Percentiles rank a stretch among this genome's conserved stretches.
phyloP scores from a whole-genome alignment of 2,329 filamentous ascomycete genomes.

The Cadophora sp. region DNA sequence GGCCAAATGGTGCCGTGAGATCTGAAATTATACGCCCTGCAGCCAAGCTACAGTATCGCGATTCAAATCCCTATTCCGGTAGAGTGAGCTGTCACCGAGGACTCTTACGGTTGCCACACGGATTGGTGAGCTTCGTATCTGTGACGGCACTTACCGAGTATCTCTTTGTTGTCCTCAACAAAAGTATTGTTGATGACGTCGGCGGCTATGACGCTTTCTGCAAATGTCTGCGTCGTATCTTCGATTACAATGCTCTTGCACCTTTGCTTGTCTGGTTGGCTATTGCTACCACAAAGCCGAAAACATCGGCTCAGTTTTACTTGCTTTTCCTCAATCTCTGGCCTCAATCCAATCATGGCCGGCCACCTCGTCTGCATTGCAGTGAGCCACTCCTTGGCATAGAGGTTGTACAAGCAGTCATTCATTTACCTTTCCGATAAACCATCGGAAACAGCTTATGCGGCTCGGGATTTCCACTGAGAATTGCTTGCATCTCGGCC shows the following conservation, averaged over 20 bases:
- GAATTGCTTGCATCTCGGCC: constrained; percentile 1
- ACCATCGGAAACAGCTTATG: not conserved
- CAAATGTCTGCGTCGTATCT: not conserved
- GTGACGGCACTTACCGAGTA: not conserved
- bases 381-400: constrained; percentile 5
- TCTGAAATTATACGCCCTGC: constrained; percentile 45
- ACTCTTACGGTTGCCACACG: not conserved
- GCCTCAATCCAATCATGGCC: not conserved
- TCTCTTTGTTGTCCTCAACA: not conserved
- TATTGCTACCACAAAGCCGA: not conserved
- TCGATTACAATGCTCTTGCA: not conserved
- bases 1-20: constrained; percentile 79
- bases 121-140: constrained; percentile 10
- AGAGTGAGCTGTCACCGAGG: not conserved
- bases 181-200: not conserved
- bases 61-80: not conserved
- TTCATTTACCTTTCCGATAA: not conserved
- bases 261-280: not conserved
- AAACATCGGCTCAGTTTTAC: not conserved
- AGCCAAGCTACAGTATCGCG: not conserved
- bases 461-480: not conserved
- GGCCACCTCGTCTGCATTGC: constrained; percentile 7
- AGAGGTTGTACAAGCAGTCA: constrained; percentile 4
- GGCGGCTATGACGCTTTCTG: not conserved
- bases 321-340: not conserved